Evolutionary conservation across 2,329 filamentous ascomycete genomes (phyloP).

Genomic region (Neofusicoccum laricinum): DNA sequence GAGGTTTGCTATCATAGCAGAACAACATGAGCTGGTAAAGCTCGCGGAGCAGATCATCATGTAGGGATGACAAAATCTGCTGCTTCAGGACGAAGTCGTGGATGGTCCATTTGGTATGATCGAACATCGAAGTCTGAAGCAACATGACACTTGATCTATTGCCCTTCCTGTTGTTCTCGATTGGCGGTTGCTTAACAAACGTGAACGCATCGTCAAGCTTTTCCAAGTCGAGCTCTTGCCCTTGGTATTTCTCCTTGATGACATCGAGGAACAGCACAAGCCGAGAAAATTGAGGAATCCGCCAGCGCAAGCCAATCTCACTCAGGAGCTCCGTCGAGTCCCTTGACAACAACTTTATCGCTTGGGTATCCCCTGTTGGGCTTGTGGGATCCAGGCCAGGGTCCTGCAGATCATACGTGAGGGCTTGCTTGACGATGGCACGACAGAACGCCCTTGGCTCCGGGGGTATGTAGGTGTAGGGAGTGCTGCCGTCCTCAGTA

Average conservation of each 20-base stretch:
- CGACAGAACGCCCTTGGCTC: conserved; percentile 82
- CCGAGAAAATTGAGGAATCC: conserved; percentile 78
- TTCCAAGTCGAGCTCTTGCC: conserved; percentile 76
- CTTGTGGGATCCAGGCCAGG: conserved; percentile 50
- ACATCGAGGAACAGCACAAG: conserved; percentile 82
- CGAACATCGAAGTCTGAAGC: conserved; percentile 41
- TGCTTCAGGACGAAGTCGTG: conserved; percentile 61
- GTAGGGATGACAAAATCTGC: conserved; percentile 68
- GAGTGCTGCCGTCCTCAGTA: conserved; percentile 53
- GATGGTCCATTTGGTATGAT: conserved; percentile 51
- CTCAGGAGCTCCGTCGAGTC: conserved; percentile 78
- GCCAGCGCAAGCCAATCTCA: conserved; percentile 84
- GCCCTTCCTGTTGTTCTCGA: conserved; percentile 59
- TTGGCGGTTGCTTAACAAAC: conserved; percentile 69
- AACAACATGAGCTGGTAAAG: conserved; percentile 83
- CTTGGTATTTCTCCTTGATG: conserved; percentile 76
- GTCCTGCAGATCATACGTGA: conserved; percentile 61
- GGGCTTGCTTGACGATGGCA: conserved; percentile 73
- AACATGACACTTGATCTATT: conserved; percentile 49
- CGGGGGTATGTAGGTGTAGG: conserved; percentile 85
- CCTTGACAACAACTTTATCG: conserved; percentile 63
- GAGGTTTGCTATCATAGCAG: conserved; percentile 85
- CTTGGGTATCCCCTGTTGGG: conserved; percentile 46
- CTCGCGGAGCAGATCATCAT: conserved; percentile 81
- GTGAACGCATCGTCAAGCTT: conserved; percentile 82